Evolutionary conservation across 2,329 filamentous ascomycete species (phyloP), one percentile per base, ranked within the genome.

Genomic region (Penicillium psychrosexuale): DNA sequence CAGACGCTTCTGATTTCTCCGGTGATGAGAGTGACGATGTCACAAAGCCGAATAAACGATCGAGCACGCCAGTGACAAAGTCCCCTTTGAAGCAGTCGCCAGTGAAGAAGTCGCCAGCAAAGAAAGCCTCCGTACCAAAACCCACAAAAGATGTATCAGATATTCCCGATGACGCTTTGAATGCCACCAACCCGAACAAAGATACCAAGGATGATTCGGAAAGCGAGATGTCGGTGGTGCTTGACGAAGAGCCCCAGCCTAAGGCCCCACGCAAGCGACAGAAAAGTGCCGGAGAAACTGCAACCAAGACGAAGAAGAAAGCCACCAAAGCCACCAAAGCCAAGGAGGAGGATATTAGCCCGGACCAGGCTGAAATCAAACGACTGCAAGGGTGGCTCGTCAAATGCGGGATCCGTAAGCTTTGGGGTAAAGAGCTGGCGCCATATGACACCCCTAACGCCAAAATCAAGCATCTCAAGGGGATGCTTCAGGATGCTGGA

Each of bases 321-420:
- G 19, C 19, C 1, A 19, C 19, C 19, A 72, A 69, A 48, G 51
- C 67, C 15, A 60, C 70, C 1, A 75, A 77, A 64, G 50, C 70
- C 15, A 81, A 80, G 17, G 79, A 80, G 55, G 65, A 75, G n/a
- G 66, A 78, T 8, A 62, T 76, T 2, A 78, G 85, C 17, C 83
- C 87, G 0, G 83, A 91, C 57, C 84, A 90, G 56, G 85, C 83
- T 3, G 89, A 96, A 70, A 88, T 97, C 69, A 97, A 96, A 73
- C 88, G 86, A 46, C 79, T 97, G 3, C 93, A 97, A 75, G 84
- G 85, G 8, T 91, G 93, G 73, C 82, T 99, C 7, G 76, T 87
- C 43, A 96, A 97, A 73, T 99, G 93, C 67, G 93, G 93, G 30
- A 84, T 97, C 52, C 88, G 91, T 50, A 97, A 97, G 70, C 83